phyloP scores from a whole-genome alignment of 495 filamentous ascomycete genomes.

The Trichoderma erinaceum region DNA sequence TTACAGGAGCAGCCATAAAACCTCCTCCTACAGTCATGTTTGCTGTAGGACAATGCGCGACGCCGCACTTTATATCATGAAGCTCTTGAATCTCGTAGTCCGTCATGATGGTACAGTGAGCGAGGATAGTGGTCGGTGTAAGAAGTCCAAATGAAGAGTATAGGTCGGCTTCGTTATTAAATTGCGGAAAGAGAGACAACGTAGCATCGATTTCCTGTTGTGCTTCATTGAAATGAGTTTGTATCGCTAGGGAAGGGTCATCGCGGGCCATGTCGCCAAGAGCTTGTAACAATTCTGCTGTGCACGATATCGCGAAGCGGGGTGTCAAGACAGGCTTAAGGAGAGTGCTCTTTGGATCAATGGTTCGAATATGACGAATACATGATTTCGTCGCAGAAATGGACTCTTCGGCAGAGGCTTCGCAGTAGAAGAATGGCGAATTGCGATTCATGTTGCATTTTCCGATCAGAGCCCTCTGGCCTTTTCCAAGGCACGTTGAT shows the following conservation, averaged over 20 bases:
- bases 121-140: constrained; percentile 51
- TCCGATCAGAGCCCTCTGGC: constrained; percentile 60
- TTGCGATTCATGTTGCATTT: constrained; percentile 62
- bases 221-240: constrained; percentile 62
- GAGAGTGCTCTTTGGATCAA: constrained; percentile 38
- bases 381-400: constrained; percentile 47
- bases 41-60: constrained; percentile 58
- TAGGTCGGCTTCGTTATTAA: constrained; percentile 47
- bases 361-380: constrained; percentile 39
- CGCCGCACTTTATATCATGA: constrained; percentile 43
- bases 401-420: constrained; percentile 42
- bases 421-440: constrained; percentile 54
- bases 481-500: constrained; percentile 47
- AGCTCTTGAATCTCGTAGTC: constrained; percentile 48
- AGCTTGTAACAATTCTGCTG: constrained; percentile 42
- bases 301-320: constrained; percentile 58
- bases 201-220: constrained; percentile 50
- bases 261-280: constrained; percentile 46
- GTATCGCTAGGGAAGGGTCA: constrained; percentile 51
- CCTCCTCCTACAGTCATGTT: constrained; percentile 57
- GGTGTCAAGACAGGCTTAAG: constrained; percentile 57
- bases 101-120: constrained; percentile 56
- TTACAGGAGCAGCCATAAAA: constrained; percentile 55
- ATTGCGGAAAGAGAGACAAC: constrained; percentile 45
- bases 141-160: constrained; percentile 51